These are phyloP conservation scores for Fusarium buharicum DNA, from an alignment of 2,329 filamentous ascomycete genomes.

Conservation along the genomic window DNA sequence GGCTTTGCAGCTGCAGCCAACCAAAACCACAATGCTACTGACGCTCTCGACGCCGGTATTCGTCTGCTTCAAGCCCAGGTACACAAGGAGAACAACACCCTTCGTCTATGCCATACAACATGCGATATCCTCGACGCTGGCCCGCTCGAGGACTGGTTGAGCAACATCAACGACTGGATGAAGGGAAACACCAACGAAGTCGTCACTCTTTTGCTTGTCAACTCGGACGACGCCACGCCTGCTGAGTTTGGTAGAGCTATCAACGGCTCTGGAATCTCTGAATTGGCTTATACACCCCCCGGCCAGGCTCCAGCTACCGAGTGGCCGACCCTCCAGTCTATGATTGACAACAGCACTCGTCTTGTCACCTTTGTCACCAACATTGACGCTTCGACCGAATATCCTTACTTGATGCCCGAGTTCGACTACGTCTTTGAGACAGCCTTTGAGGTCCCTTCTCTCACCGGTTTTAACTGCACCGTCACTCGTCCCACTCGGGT, in stretches of 20 bases:
- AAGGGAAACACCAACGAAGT: constrained; percentile 77
- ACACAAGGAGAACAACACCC: constrained; percentile 67
- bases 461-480: constrained; percentile 76
- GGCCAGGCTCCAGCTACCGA: constrained; percentile 52
- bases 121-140: constrained; percentile 78
- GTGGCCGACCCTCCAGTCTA: constrained; percentile 78
- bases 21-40: constrained; percentile 78
- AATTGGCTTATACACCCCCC: constrained; percentile 69
- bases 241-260: constrained; percentile 66
- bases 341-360: constrained; percentile 73
- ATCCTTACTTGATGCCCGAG: constrained; percentile 71
- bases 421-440: constrained; percentile 79
- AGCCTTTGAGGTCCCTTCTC: constrained; percentile 69
- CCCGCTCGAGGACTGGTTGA: constrained; percentile 70
- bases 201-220: constrained; percentile 78
- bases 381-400: constrained; percentile 53
- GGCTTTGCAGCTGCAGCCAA: constrained; percentile 73
- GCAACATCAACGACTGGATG: constrained; percentile 74
- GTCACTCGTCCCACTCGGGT: constrained; percentile 71
- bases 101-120: constrained; percentile 76
- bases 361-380: constrained; percentile 76
- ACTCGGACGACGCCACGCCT: constrained; percentile 69
- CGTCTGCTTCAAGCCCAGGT: constrained; percentile 78
- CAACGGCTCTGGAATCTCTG: constrained; percentile 66
- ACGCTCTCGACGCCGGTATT: constrained; percentile 76